Base-by-base conservation (phyloP, 495 filamentous ascomycete species). In the Hypomontagnella submonticulosa region DNA sequence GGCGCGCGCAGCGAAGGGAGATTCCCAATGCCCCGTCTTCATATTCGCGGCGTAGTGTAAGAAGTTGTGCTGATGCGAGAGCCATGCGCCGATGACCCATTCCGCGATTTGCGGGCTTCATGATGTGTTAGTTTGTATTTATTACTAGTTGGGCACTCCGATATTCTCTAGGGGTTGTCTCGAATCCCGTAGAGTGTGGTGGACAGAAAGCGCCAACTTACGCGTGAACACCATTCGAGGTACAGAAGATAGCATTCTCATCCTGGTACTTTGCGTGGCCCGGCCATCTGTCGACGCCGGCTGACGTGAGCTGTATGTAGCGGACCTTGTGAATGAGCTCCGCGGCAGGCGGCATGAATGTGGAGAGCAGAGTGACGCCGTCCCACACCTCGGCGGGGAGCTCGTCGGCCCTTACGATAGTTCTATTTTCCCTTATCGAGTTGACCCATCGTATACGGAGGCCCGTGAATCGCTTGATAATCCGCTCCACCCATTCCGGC, bases 51-150 rank as follows among this genome's bases (percentile, higher is more conserved):
- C 43, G 46, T 73, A 76, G 10, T 46, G 44, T 0, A 66, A 52
- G 38, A 77, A 70, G 18, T 72, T 64, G 53, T 79, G 78, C 12
- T 63, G 58, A 32, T 70, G 64, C 41, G 71, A 69, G 12, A 80
- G 64, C 66, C 70, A 80, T 15, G 75, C 75, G 12, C 71, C 76
- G 7, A 80, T 75, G 9, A 78, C 77, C 78, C 78, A 80, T 61
- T 80, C 78, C n/a, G 77, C 76, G 15, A 80, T 80, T 49, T 78
- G 78, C 5, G 77, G 72, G 3, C 76, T 79, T 59, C 13, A 1
- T 16, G 4, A 48, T 16, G 12, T 4, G 16, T 61, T 30, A 63
- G 50, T 32, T 41, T 19, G 12, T 32, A 33, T 15, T 19, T 13
- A n/a, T 1, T 23, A 37, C 33, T 5, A 3, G 3, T 6, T 3